Conservation (phyloP, 2,329 filamentous ascomycete genomes). For the Cercospora nicotianae region DNA sequence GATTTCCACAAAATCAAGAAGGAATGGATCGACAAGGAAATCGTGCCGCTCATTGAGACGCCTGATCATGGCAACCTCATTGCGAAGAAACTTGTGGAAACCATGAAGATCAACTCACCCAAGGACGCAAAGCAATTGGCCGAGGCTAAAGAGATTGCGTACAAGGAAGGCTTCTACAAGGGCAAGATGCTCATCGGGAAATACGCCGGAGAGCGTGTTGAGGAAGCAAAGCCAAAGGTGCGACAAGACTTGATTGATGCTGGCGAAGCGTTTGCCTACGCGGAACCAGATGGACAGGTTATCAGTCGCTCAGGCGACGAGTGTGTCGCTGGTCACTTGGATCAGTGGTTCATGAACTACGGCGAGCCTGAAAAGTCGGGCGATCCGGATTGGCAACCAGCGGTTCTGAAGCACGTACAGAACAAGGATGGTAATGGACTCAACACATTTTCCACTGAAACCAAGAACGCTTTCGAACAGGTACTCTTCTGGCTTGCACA, state of each 20-base stretch:
- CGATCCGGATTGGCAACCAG: conserved; percentile 72
- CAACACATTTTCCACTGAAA: conserved; percentile 71
- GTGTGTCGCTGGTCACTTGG: conserved; percentile 87
- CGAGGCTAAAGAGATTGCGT: conserved; percentile 92
- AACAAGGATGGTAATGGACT: conserved; percentile 65
- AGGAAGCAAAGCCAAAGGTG: conserved; percentile 83
- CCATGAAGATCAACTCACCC: conserved; percentile 93
- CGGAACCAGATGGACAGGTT: conserved; percentile 87
- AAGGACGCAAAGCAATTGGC: conserved; percentile 90
- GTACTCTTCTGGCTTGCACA: conserved; percentile 91
- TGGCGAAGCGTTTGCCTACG: conserved; percentile 83
- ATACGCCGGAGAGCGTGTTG: conserved; percentile 82
- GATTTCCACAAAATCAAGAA: conserved; percentile 96
- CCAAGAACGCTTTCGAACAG: conserved; percentile 66
- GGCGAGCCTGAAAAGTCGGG: conserved; percentile 66
- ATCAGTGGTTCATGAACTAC: conserved; percentile 98
- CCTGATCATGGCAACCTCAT: conserved; percentile 83
- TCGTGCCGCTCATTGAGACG: conserved; percentile 84
- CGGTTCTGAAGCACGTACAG: conserved; percentile 71
- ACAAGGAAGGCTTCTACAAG: conserved; percentile 97
- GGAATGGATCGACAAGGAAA: conserved; percentile 91
- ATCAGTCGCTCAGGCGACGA: conserved; percentile 87
- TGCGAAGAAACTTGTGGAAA: conserved; percentile 79
- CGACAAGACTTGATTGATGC: conserved; percentile 73
- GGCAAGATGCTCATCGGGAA: conserved; percentile 86